A percentile compares a stretch with the other conserved stretches of the same genome.
phyloP scores from a whole-genome alignment of 805 yeast genomes.

The Metschnikowia lochheadii region DNA sequence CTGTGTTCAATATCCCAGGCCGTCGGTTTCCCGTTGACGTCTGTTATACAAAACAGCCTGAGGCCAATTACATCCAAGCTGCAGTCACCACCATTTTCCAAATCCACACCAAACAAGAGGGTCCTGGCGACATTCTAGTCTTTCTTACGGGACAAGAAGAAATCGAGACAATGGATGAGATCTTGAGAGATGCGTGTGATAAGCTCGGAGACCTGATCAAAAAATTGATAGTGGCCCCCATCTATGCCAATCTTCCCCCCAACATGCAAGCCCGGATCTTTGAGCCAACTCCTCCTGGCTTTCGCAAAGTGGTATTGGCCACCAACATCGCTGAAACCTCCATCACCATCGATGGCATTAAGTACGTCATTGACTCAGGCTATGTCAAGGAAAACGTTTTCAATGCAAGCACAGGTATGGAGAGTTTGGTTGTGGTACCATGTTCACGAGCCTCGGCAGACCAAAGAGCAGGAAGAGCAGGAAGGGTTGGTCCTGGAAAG shows the following conservation, averaged over 20 bases:
- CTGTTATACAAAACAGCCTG: slow-evolving; percentile 80
- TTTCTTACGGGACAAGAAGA: slow-evolving; percentile 97
- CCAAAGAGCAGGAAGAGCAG: slow-evolving; percentile 47
- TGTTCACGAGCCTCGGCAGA: slow-evolving; percentile 45
- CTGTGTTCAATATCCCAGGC: slow-evolving; percentile 87
- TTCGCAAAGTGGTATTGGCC: slow-evolving; percentile 86
- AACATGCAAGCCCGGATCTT: slow-evolving; percentile 80
- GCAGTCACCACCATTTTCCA: slow-evolving; percentile 85
- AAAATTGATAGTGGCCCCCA: slow-evolving; percentile 73
- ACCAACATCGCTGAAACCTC: slow-evolving; percentile 77
- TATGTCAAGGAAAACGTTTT: slow-evolving; percentile 43
- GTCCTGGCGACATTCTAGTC: slow-evolving; percentile 81
- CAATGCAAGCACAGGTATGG: slow-evolving; percentile 42
- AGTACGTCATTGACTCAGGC: slow-evolving; percentile 43
- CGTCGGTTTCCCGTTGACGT: slow-evolving; percentile 89
- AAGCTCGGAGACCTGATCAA: slow-evolving; percentile 58
- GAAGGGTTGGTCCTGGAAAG: slow-evolving; percentile 45
- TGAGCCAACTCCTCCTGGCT: slow-evolving; percentile 75
- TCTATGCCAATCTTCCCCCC: slow-evolving; percentile 86
- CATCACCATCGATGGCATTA: slow-evolving; percentile 42
- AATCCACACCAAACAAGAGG: slow-evolving; percentile 65
- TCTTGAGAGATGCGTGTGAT: slow-evolving; percentile 57
- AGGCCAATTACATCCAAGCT: slow-evolving; percentile 85
- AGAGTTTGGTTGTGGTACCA: slow-evolving; percentile 42
- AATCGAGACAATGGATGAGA: slow-evolving; percentile 77